Base-by-base conservation (phyloP, 1,284 basidiomycete genomes). In the Heterobasidion occidentale region DNA sequence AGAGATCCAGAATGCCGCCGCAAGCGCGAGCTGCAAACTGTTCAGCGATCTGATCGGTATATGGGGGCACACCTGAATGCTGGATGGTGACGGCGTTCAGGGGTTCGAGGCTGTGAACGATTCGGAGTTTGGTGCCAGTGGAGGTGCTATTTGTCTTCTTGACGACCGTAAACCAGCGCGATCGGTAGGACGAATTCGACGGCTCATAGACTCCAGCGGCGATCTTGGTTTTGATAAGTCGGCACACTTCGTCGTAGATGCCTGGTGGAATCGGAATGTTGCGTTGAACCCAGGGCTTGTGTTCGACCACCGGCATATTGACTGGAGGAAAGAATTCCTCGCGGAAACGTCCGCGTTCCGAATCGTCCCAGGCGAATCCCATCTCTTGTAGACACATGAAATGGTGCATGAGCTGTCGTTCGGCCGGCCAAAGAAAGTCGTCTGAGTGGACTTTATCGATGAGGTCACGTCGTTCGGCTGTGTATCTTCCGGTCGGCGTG, bases 381-480 rank as follows among this genome's bases (percentile, higher is more conserved):
- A 12, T n/a, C 3, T 42, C n/a, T n/a, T 42, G 38, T 7, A 42
- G 3, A 42, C 38, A 42, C 38, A 42, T 42, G 6, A 42, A 42
- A n/a, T 42, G 38, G n/a, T 42, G 38, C 38, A 42, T 42, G 38
- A 42, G 38, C 11, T 42, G 9, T 11, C 2, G 15, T 42, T 42
- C 38, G 17, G 46, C 46, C 9, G 46, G 46, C 46, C 46, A 48
- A 2, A 73, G 53, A 0, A 48, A 48, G 19, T 48, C 46, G 8
- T 17, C 46, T 2, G 17, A 12, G 27, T 48, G n/a, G 27, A 33
- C 46, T 15, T 33, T 48, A 6, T 48, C 46, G 4, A 48, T 48
- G 7, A 48, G 11, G 27, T 48, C 9, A 2, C 19, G 5, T 14
- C 8, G 17, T 48, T 17, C 4, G 12, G 46, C 11, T 2, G 46